Conservation (phyloP, 805 yeast species). For the Nematodospora valgi region DNA sequence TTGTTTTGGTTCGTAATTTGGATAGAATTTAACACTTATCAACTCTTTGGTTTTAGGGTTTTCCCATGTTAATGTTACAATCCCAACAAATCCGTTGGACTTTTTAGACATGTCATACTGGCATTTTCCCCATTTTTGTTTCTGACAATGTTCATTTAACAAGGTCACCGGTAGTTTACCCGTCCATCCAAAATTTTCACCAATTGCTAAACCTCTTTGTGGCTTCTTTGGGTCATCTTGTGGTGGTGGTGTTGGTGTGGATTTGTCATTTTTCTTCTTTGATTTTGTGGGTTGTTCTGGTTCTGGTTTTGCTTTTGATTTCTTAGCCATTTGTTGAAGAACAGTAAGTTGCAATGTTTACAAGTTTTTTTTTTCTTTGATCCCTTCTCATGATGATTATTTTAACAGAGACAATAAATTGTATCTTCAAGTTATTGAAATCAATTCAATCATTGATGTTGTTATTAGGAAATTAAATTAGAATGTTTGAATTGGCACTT, state of each 20-base stretch:
- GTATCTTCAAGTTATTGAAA: too few relatives aligned
- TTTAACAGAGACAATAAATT: too few relatives aligned
- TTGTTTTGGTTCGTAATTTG: constrained; percentile 60
- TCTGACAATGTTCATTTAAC: constrained; percentile 83
- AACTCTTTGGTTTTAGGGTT: constrained; percentile 79
- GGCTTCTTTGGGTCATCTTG: constrained; percentile 26
- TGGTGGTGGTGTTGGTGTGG: constrained; percentile 3
- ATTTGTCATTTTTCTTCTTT: constrained; percentile 4
- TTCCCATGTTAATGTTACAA: constrained; percentile 61
- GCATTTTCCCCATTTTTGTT: constrained; percentile 85
- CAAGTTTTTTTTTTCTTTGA: constrained; percentile 1
- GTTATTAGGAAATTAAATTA: too few relatives aligned
- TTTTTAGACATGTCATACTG: constrained; percentile 62
- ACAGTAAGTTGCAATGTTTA: not conserved
- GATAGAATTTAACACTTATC: constrained; percentile 54
- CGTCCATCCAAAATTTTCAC: constrained; percentile 80
- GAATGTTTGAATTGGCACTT: too few relatives aligned
- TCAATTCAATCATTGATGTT: too few relatives aligned
- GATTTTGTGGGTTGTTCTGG: constrained; percentile 5
- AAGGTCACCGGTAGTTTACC: constrained; percentile 89
- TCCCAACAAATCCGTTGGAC: constrained; percentile 56
- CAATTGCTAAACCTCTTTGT: constrained; percentile 37
- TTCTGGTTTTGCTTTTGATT: constrained; percentile 10
- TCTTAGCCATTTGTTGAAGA: constrained; percentile 14
- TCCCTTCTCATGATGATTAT: too few relatives aligned